Conservation (phyloP, 1,284 basidiomycete genomes). For the Austroboletus niveus region DNA sequence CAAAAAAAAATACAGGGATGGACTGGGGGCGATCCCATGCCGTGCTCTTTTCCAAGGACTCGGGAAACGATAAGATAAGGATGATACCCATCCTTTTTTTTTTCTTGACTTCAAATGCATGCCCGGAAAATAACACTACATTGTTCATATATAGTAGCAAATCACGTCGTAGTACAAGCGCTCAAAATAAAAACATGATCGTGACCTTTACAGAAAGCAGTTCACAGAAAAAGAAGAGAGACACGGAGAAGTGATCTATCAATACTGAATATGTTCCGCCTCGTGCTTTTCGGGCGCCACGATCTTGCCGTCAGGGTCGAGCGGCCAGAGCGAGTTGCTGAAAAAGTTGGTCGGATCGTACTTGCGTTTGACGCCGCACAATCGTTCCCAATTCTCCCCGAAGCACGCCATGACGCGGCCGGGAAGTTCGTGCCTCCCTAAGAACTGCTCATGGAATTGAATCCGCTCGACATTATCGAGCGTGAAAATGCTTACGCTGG, state of each 20-base stretch:
- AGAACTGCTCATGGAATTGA: slow-evolving; percentile 54
- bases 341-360: slow-evolving; percentile 79
- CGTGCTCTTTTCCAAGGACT: no score
- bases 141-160: no score
- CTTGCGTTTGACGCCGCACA: slow-evolving; percentile 64
- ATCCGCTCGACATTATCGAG: slow-evolving; percentile 14
- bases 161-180: no score
- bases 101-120: no score
- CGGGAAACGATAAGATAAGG: no score
- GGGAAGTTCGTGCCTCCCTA: slow-evolving; percentile 66
- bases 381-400: slow-evolving; percentile 68
- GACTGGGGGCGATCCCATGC: no score
- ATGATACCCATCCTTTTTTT: no score
- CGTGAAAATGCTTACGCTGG: slow-evolving; percentile 60
- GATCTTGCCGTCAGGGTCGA: slow-evolving; percentile 49
- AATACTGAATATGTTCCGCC: slow-evolving; percentile 46
- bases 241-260: neutral
- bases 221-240: neutral
- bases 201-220: no score
- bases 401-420: slow-evolving; percentile 66
- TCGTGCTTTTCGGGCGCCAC: slow-evolving; percentile 55
- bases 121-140: no score
- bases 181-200: no score
- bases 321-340: slow-evolving; percentile 74
- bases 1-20: no score